Conservation (phyloP, 768 basidiomycete genomes). For the Mycena belliarum region DNA sequence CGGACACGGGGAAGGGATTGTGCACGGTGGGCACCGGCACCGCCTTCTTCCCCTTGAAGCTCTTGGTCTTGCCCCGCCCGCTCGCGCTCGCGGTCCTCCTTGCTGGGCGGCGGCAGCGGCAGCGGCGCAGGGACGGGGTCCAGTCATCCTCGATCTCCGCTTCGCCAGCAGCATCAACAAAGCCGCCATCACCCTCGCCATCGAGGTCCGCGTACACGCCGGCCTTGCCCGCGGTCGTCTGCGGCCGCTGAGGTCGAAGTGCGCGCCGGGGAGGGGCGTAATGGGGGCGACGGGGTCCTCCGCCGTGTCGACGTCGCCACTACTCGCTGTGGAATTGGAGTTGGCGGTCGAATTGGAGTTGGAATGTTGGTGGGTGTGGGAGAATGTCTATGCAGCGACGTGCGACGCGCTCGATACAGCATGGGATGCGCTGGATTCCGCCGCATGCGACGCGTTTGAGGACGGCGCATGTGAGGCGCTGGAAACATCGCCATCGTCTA, state of each 20-base stretch:
- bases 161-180: no score
- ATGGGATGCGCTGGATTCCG: not conserved
- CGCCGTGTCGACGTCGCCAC: not conserved
- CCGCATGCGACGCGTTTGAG: not conserved
- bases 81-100: not conserved
- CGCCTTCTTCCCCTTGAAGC: no score
- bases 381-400: not conserved
- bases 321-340: not conserved
- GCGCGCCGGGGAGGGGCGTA: not conserved
- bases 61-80: no score
- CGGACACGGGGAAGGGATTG: no score
- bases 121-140: no score
- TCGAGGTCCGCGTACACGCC: no score
- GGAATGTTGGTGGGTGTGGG: not conserved
- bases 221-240: no score
- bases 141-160: no score
- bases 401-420: not conserved
- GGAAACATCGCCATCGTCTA: not conserved
- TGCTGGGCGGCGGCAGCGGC: no score
- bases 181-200: no score
- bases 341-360: not conserved
- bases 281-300: not conserved
- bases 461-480: not conserved
- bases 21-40: no score
- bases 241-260: no score